Evolutionary conservation across 1,284 basidiomycete species (phyloP), one percentile per base, ranked within the genome.

Genomic region (Ceratobasidium sp.): DNA sequence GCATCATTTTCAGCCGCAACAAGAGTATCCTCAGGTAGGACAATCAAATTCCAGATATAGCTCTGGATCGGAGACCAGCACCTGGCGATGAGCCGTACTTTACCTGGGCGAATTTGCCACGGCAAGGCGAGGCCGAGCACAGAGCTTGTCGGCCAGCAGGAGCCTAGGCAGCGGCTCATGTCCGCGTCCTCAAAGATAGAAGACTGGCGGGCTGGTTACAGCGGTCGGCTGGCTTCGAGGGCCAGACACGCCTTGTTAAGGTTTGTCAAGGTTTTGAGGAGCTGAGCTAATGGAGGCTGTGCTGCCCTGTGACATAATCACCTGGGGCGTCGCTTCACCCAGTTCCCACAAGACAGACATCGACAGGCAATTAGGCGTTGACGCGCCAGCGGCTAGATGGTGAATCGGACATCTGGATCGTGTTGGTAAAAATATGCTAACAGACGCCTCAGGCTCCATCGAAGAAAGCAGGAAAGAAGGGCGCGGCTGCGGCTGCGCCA

Each of bases 91-190:
- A n/a, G n/a, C n/a, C n/a, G n/a, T n/a, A n/a, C n/a, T n/a, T n/a
- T n/a, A n/a, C 94, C 63, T 84, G 94, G 76, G 97, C 99, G 30
- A 33, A 33, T 33, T 33, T 33, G 30, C 30, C 6, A 33, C 30
- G 30, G 30, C 72, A 99, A 99, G 84, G 98, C 96, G 49, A 88
- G 97, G 76, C 86, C 97, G 81, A 86, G 97, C 79, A 99, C 99
- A 81, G 96, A 96, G 25, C 85, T 97, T 60, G 30, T 33, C 6
- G 30, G 30, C 30, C 30, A 6, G 30, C 30, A 33, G 30, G 6
- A 33, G 30, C 30, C 2, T 33, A 33, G 30, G 30, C 30, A 33
- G 30, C 30, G 30, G 30, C 30, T 33, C 30, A 33, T 33, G 30
- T 33, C 30, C 30, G 30, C 6, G 30, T 33, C 2, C 30, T 3